Percentiles rank a stretch among this genome's conserved stretches.
Conservation (phyloP, 192 early-diverging fungal species). For the Jimgerdemannia flammicorona region DNA sequence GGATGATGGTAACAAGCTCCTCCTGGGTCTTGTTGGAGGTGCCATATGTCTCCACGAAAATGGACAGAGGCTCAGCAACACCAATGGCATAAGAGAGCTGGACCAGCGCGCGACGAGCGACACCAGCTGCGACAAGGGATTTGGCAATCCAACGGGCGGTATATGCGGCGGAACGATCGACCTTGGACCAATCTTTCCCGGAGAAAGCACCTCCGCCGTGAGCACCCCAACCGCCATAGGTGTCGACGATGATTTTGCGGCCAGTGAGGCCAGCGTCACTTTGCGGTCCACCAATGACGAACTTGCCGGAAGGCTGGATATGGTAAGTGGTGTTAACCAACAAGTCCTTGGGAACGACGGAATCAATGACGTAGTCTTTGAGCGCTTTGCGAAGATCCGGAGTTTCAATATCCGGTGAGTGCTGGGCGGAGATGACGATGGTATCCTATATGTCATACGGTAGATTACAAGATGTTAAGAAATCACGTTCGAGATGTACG, state of each 20-base stretch:
- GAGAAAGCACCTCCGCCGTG: slow-evolving; percentile 96
- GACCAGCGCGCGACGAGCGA: slow-evolving; percentile 89
- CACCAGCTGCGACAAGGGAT: slow-evolving; percentile 89
- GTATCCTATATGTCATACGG: slow-evolving; percentile 50
- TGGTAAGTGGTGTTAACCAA: slow-evolving; percentile 93
- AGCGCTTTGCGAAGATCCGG: slow-evolving; percentile 83
- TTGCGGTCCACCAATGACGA: slow-evolving; percentile 99
- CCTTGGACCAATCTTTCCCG: slow-evolving; percentile 99
- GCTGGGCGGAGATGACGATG: slow-evolving; percentile 97
- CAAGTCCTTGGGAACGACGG: slow-evolving; percentile 89
- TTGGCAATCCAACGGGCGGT: slow-evolving; percentile 98
- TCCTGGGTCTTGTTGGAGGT: slow-evolving; percentile 86
- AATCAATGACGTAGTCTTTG: slow-evolving; percentile 89
- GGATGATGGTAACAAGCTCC: slow-evolving; percentile 92
- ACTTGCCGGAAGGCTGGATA: slow-evolving; percentile 97
- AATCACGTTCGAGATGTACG: too few species aligned
- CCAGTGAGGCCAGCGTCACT: slow-evolving; percentile 99
- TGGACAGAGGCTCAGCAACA: slow-evolving; percentile 94
- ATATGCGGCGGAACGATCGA: slow-evolving; percentile 98
- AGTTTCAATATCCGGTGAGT: slow-evolving; percentile 83
- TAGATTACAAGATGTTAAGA: too few species aligned
- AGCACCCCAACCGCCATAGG: slow-evolving; percentile 37
- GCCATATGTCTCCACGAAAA: slow-evolving; percentile 96
- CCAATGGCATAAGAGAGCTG: slow-evolving; percentile 99
- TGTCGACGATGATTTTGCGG: slow-evolving; percentile 58